These are phyloP conservation scores for Pseudogymnoascus sp. DNA, from an alignment of 2,329 filamentous ascomycete species.

Conservation along the genomic window DNA sequence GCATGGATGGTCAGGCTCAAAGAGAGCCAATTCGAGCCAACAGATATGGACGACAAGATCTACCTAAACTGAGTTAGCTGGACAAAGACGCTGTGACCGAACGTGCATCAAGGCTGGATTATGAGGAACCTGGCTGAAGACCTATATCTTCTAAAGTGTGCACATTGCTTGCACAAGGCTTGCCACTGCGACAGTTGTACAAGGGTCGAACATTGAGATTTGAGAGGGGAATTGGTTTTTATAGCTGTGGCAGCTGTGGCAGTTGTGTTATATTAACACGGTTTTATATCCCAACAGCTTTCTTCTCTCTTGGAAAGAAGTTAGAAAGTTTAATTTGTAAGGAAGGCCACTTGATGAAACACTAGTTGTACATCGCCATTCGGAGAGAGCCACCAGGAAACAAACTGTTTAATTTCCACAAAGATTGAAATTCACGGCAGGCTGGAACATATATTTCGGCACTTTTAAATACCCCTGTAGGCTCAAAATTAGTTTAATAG, in stretches of 20 bases:
- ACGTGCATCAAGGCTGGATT: neutral
- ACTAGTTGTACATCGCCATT: neutral
- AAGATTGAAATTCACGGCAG: neutral
- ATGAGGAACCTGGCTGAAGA: neutral
- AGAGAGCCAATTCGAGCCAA: neutral
- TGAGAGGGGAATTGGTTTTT: neutral
- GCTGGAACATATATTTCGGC: neutral
- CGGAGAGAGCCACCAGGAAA: neutral
- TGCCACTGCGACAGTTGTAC: neutral
- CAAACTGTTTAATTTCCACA: neutral
- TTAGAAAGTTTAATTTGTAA: neutral
- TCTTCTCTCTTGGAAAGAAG: neutral
- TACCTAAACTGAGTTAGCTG: neutral
- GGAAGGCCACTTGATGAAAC: neutral
- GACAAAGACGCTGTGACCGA: neutral
- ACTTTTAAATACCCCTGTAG: neutral
- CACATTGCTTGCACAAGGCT: neutral
- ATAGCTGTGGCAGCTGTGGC: no score
- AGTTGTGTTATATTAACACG: neutral
- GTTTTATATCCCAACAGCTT: neutral
- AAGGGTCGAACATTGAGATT: neutral
- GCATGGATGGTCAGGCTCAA: neutral
- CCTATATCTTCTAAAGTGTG: neutral
- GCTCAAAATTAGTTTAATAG: neutral
- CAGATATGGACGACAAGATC: neutral